These are phyloP conservation scores for Monosporozyma solicola DNA, from an alignment of 805 yeast species.

Conservation along the genomic window DNA sequence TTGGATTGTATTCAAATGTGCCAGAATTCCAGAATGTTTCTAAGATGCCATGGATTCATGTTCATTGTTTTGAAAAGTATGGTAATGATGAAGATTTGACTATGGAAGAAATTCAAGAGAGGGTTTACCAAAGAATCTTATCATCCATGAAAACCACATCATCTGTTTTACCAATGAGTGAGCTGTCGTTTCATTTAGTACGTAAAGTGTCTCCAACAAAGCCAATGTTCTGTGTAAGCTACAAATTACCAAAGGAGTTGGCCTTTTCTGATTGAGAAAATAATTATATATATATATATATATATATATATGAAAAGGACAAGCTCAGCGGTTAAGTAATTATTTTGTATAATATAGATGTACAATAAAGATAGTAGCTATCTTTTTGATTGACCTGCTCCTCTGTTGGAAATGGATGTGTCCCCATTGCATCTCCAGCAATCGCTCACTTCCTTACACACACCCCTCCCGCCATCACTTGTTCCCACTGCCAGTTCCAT, in stretches of 20 bases:
- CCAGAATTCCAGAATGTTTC: constrained; percentile 28
- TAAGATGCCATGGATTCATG: constrained; percentile 67
- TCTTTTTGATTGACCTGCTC: no score
- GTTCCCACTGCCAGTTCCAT: no score
- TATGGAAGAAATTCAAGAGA: constrained; percentile 53
- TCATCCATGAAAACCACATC: constrained; percentile 38
- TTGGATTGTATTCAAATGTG: constrained; percentile 54
- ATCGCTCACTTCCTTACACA: no score
- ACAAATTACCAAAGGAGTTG: constrained; percentile 45
- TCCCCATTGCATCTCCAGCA: no score
- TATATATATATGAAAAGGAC: no score
- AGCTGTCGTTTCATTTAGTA: constrained; percentile 66
- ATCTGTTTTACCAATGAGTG: constrained; percentile 38
- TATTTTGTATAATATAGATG: not conserved
- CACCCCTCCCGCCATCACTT: not conserved
- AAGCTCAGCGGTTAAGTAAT: no score
- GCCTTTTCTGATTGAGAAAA: constrained; percentile 4
- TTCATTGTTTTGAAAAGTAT: constrained; percentile 88
- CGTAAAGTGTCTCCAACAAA: constrained; percentile 95
- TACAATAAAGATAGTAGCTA: not conserved
- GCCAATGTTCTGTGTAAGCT: constrained; percentile 87
- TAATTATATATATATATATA: no score
- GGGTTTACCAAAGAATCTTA: constrained; percentile 50
- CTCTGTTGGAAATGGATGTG: no score
- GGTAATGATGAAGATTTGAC: constrained; percentile 68